Conservation (phyloP, 2,329 filamentous ascomycete species). For the Ceratocystiopsis sp. region DNA sequence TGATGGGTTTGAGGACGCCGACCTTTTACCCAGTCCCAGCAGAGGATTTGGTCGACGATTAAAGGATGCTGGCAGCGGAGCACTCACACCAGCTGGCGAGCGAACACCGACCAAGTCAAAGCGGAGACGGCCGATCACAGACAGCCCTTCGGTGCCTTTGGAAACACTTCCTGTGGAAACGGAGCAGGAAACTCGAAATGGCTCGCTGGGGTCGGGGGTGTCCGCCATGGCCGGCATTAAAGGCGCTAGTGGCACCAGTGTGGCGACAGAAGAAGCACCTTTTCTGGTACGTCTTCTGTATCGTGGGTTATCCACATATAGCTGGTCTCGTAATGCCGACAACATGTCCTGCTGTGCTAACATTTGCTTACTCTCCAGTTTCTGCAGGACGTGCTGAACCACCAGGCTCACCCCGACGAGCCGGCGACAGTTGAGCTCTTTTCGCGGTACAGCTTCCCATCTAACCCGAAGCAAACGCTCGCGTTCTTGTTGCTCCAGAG, state of each 20-base stretch:
- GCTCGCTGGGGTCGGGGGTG: not conserved
- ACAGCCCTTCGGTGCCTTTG: constrained; percentile 49
- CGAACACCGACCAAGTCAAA: constrained; percentile 51
- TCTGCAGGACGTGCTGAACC: constrained; percentile 46
- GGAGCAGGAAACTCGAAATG: not conserved
- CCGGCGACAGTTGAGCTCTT: constrained; percentile 52
- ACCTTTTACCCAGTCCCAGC: constrained; percentile 35
- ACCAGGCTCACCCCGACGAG: constrained; percentile 35
- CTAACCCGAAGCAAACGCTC: constrained; percentile 44
- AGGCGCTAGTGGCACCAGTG: not conserved
- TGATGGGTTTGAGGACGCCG: constrained; percentile 62
- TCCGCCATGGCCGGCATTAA: no score
- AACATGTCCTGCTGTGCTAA: no score
- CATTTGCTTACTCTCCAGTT: constrained; percentile 23
- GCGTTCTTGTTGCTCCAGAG: constrained; percentile 51
- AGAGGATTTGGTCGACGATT: constrained; percentile 26
- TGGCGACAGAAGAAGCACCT: constrained; percentile 12
- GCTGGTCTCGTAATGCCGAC: no score
- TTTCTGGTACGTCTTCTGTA: constrained; percentile 25
- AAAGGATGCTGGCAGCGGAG: constrained; percentile 22
- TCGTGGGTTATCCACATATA: not conserved
- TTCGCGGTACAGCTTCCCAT: constrained; percentile 46
- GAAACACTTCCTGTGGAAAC: constrained; percentile 23
- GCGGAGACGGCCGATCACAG: constrained; percentile 46
- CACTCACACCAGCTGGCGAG: constrained; percentile 29